phyloP scores from a whole-genome alignment of 805 yeast species.

The Isabelozyma gotoi region DNA sequence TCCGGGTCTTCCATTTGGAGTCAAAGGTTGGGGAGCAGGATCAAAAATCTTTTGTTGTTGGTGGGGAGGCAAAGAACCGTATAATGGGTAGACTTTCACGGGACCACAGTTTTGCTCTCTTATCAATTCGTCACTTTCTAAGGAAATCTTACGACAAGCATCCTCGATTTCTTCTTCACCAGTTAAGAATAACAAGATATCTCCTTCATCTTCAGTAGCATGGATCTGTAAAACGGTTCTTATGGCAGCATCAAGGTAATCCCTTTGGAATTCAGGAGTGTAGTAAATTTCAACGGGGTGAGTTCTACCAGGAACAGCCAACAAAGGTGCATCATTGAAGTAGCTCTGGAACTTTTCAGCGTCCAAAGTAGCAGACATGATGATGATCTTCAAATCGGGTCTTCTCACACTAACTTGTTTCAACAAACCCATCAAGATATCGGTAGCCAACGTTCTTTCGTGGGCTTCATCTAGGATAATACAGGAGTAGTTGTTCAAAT shows the following conservation, averaged over 20 bases:
- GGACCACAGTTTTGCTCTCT: slow-evolving; percentile 94
- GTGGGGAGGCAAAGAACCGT: slow-evolving; percentile 94
- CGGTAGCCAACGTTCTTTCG: slow-evolving; percentile 95
- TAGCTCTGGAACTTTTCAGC: slow-evolving; percentile 93
- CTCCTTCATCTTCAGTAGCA: slow-evolving; percentile 94
- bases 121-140: slow-evolving; percentile 85
- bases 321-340: slow-evolving; percentile 86
- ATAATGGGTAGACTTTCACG: slow-evolving; percentile 82
- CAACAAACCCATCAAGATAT: slow-evolving; percentile 91
- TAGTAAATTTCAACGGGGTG: slow-evolving; percentile 96
- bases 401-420: slow-evolving; percentile 79
- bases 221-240: slow-evolving; percentile 95
- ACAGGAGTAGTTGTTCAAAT: slow-evolving; percentile 76
- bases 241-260: slow-evolving; percentile 91
- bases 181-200: slow-evolving; percentile 79
- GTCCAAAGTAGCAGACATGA: slow-evolving; percentile 97
- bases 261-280: slow-evolving; percentile 95
- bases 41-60: slow-evolving; percentile 94
- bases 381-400: slow-evolving; percentile 84
- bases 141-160: slow-evolving; percentile 82
- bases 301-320: slow-evolving; percentile 98
- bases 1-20: slow-evolving; percentile 84
- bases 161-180: slow-evolving; percentile 99
- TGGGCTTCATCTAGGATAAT: slow-evolving; percentile 97
- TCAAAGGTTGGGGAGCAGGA: slow-evolving; percentile 76